Evolutionary conservation across 2,329 filamentous ascomycete species (phyloP).

Genomic region (Pestalotiopsis sp.): DNA sequence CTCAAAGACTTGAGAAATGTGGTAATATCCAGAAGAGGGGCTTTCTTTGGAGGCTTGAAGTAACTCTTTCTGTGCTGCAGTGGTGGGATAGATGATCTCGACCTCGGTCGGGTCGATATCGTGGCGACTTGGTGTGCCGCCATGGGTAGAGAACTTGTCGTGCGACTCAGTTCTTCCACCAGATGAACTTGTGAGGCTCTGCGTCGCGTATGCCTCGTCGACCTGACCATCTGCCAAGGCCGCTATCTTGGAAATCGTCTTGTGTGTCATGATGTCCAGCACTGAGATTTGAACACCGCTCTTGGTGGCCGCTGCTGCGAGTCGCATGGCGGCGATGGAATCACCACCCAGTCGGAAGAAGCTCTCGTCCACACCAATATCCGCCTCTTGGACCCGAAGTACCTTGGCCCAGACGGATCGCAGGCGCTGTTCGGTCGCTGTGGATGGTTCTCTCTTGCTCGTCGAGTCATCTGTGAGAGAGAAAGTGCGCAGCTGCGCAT

Average conservation of each 20-base stretch:
- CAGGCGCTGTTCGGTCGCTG: conserved; percentile 11
- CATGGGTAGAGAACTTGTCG: conserved; percentile 1
- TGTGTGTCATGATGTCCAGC: conserved; percentile 14
- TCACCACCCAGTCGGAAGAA: conserved; percentile 13
- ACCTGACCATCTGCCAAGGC: conserved; percentile 10
- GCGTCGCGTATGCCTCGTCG: conserved; percentile 15
- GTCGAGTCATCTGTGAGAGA: conserved; percentile 10
- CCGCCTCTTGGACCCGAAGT: not conserved
- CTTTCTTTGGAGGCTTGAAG: conserved; percentile 8
- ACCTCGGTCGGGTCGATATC: conserved; percentile 9
- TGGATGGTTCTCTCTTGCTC: conserved; percentile 12
- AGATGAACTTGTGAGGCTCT: conserved; percentile 15
- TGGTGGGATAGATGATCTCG: conserved; percentile 1
- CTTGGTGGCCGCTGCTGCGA: conserved; percentile 12
- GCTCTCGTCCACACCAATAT: conserved; percentile 10
- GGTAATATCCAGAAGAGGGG: conserved; percentile 12
- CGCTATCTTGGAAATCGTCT: conserved; percentile 14
- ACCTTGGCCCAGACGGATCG: conserved; percentile 11
- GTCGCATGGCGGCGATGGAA: conserved; percentile 11
- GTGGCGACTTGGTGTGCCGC: conserved; percentile 2
- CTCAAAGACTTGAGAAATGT: conserved; percentile 14
- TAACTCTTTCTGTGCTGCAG: conserved; percentile 4
- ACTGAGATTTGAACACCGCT: conserved; percentile 14
- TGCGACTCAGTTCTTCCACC: not conserved
- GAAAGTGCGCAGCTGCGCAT: conserved; percentile 6